Conservation (phyloP, 768 basidiomycete genomes). For the Pulveroboletus sp. region DNA sequence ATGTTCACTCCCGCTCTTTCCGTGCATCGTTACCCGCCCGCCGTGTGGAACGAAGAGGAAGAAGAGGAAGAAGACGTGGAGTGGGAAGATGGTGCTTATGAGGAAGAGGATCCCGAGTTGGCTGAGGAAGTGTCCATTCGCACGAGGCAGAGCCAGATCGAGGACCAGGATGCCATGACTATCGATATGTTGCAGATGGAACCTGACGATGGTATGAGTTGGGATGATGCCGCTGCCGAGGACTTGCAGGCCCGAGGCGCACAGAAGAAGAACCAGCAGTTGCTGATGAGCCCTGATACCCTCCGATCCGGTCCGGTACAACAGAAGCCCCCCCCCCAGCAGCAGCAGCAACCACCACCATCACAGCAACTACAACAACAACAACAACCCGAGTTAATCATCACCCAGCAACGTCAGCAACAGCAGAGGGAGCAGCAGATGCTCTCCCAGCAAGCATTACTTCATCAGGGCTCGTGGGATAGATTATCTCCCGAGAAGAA, state of each 20-base stretch:
- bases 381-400: slow-evolving; percentile 25
- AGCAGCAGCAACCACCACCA: slow-evolving; percentile 1
- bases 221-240: slow-evolving; percentile 73
- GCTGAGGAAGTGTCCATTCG: slow-evolving; percentile 49
- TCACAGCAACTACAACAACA: slow-evolving; percentile 16
- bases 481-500: slow-evolving; percentile 34
- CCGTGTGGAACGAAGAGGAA: slow-evolving; percentile 81
- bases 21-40: slow-evolving; percentile 76
- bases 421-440: slow-evolving; percentile 34
- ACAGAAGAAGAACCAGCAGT: slow-evolving; percentile 24
- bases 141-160: slow-evolving; percentile 36
- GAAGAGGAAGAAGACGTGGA: slow-evolving; percentile 52
- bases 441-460: slow-evolving; percentile 33
- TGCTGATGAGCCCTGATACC: slow-evolving; percentile 29
- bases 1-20: slow-evolving; percentile 68
- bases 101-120: slow-evolving; percentile 67
- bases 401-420: slow-evolving; percentile 34
- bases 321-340: slow-evolving; percentile 22
- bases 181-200: slow-evolving; percentile 47
- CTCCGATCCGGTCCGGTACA: slow-evolving; percentile 34
- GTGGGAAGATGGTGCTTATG: slow-evolving; percentile 65
- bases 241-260: slow-evolving; percentile 40
- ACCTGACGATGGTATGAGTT: slow-evolving; percentile 82
- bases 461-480: slow-evolving; percentile 48
- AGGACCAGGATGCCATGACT: slow-evolving; percentile 29